These are phyloP conservation scores for Sporobolomyces roseus DNA, from an alignment of 768 basidiomycete species.

Conservation along the genomic window DNA sequence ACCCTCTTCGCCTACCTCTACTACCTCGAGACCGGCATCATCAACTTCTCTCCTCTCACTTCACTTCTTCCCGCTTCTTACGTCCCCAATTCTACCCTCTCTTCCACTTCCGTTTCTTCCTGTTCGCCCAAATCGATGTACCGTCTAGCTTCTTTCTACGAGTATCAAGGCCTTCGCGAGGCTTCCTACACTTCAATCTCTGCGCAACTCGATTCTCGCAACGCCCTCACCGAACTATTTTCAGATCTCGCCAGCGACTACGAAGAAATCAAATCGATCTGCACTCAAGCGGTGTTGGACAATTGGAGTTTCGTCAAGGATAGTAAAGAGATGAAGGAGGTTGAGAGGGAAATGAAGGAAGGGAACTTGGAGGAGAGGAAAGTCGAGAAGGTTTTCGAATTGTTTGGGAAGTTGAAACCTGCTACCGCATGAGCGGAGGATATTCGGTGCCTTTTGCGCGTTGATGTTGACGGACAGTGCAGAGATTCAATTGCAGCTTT, in stretches of 20 bases:
- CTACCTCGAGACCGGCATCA: slow-evolving; percentile 1
- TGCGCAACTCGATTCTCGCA: slow-evolving; percentile 3
- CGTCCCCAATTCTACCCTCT: background rate
- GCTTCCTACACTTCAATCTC: background rate
- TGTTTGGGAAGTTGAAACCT: background rate
- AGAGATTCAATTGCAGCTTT: too few species aligned
- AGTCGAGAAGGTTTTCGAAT: background rate
- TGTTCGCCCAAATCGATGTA: slow-evolving; percentile 19
- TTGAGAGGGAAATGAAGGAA: background rate
- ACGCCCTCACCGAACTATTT: slow-evolving; percentile 3
- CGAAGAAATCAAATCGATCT: background rate
- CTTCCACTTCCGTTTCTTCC: background rate
- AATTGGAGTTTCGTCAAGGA: slow-evolving; percentile 5
- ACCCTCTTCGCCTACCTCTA: slow-evolving; percentile 6
- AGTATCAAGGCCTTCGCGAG: background rate
- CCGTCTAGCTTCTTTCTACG: background rate
- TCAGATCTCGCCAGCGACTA: background rate
- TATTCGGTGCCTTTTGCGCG: too few species aligned
- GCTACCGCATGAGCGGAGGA: background rate
- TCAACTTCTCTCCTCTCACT: background rate
- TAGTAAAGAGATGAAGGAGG: background rate
- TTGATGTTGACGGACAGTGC: too few species aligned
- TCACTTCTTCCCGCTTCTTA: background rate
- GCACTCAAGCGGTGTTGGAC: background rate
- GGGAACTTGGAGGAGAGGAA: background rate